phyloP scores from a whole-genome alignment of 768 basidiomycete species.

The Boletus pseudopeckii region DNA sequence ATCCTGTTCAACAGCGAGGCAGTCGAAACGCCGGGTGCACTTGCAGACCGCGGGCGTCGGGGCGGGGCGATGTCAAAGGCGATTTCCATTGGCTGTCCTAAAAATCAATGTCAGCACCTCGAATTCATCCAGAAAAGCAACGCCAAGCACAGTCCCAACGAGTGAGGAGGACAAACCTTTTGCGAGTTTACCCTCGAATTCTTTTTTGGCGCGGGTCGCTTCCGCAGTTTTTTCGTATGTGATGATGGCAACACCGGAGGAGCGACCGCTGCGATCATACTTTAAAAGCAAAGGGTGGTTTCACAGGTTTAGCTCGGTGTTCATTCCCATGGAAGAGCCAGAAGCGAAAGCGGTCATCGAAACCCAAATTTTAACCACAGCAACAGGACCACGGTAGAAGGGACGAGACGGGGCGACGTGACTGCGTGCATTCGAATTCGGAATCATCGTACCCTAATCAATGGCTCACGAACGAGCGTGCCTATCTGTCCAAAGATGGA shows the following conservation, averaged over 20 bases:
- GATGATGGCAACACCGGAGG: slow-evolving; percentile 77
- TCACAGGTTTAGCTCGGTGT: slow-evolving; percentile 58
- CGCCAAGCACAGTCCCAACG: background rate
- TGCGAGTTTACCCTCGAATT: slow-evolving; percentile 81
- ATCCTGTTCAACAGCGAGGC: slow-evolving; percentile 71
- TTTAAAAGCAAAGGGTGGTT: slow-evolving; percentile 49
- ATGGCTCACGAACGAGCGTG: slow-evolving; percentile 88
- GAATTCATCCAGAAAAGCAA: background rate
- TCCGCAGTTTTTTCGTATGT: slow-evolving; percentile 75
- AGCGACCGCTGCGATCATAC: slow-evolving; percentile 96
- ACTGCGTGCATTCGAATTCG: slow-evolving; percentile 39
- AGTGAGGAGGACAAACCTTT: slow-evolving; percentile 57
- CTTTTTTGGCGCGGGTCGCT: slow-evolving; percentile 79
- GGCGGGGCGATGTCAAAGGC: slow-evolving; percentile 52
- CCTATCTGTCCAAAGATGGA: slow-evolving; percentile 90
- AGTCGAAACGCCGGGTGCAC: slow-evolving; percentile 40
- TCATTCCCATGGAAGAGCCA: slow-evolving; percentile 33
- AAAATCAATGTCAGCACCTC: slow-evolving; percentile 1
- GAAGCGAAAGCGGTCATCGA: slow-evolving; percentile 43
- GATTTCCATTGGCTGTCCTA: slow-evolving; percentile 79
- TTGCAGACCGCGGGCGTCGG: slow-evolving; percentile 45
- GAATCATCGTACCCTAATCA: slow-evolving; percentile 86
- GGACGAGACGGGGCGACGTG: slow-evolving; percentile 34
- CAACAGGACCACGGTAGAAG: slow-evolving; percentile 31
- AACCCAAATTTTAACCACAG: slow-evolving; percentile 29